Base-by-base conservation (phyloP, 331 rosid genomes). In the Telfairia occidentalis region DNA sequence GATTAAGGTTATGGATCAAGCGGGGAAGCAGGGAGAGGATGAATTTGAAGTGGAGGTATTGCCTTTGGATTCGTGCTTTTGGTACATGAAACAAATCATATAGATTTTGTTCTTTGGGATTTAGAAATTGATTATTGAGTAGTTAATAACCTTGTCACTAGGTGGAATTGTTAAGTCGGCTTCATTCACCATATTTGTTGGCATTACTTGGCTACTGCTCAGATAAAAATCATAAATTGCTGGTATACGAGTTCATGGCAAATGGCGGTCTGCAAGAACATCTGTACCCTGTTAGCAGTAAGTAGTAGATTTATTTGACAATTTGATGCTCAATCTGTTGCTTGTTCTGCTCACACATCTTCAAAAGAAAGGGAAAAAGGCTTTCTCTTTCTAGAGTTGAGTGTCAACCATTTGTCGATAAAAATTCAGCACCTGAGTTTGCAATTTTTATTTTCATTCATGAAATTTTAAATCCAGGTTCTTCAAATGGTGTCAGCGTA, bases 241-340 rank as follows among this genome's bases (percentile, higher is more conserved):
- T 94, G 79, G 98, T 94, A 65, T 94, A 91, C 23, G 98, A 94
- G 77, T 94, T 91, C 82, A 88, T 94, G 97, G 86, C 83, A 24
- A 85, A 91, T 73, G 97, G 97, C 71, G 96, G 96, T 73, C 82
- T 94, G 80, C 96, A 94, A 79, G 98, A 90, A 79, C 97, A 91
- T 91, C 82, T 94, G 79, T 90, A 91, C 85, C 96, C 96, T 77
- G 76, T 79, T 76, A 84, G 78, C 82, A 86, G 97, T 88, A 82
- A 85, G 89, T 83, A 59, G 50, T 35, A 69, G 30, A 6, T 55
- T 63, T 52, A 1, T 19, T n/a, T 19, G 19, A 52, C 49, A 21
- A 59, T 54, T 73, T 34, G 15, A 57, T 13, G 11, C 76, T 15
- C n/a, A 23, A 18, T 38, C 19, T 34, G 0, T 21, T 15, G 3